Base-by-base conservation (phyloP, 2,329 filamentous ascomycete species). In the Alternaria infectoria region DNA sequence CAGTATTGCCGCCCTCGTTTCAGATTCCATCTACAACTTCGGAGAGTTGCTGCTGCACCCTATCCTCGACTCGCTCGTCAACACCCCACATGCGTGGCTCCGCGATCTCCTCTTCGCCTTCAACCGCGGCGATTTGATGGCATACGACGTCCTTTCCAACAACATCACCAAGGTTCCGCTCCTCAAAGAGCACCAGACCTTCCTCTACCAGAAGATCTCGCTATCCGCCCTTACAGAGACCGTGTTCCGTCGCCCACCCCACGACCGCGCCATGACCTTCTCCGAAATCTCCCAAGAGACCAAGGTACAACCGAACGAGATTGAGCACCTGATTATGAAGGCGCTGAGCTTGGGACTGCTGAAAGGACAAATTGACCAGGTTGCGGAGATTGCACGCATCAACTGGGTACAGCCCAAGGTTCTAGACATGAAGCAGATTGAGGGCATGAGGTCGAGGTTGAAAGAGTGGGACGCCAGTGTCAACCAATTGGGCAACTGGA, bases 331-430 rank as follows among this genome's bases (percentile, higher is more conserved):
- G 68, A 92, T 99, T 75, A 99, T 99, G 96, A 98, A 97, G 86
- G 96, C 96, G n/a, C 83, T 99, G 74, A 97, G 94, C 77, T 82
- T 99, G 72, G 96, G 96, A 1, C 85, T 99, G 71, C 84, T 99
- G 71, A 88, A 91, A 71, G 96, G 96, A 49, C 96, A 92, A 60
- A 98, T 99, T 74, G 96, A 99, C 80, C 95, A 99, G 83, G 96
- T 99, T 30, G 93, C 93, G 51, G 91, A 94, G 81, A 89, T 98
- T 70, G 96, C 96, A 46, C 89, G 94, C 78, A 97, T 99, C 82
- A 95, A 95, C 75, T 99, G 96, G 96, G 96, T 99, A 62, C 96
- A 99, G 84, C 96, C 96, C 21, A 98, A 98, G 87, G 94, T 99
- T 30, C 83, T 99, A 70, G 96, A 98, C 80, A 93, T 94, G 89